phyloP scores from a whole-genome alignment of 768 basidiomycete species.

The Termitomyces sp. region DNA sequence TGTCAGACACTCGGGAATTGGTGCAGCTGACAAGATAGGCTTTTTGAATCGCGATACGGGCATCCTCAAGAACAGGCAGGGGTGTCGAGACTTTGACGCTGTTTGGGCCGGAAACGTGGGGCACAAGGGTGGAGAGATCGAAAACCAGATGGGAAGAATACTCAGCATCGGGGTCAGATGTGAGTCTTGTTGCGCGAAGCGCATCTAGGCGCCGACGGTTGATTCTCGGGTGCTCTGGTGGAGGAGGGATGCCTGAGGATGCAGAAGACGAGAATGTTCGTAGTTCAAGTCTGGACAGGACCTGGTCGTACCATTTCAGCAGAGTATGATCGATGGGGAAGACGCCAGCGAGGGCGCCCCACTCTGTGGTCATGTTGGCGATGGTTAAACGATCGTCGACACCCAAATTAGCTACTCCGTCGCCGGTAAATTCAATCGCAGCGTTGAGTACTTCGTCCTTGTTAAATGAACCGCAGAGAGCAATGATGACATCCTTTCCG shows the following conservation, averaged over 20 bases:
- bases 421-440: constrained; percentile 93
- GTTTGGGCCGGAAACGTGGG: constrained; percentile 96
- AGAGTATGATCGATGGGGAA: constrained; percentile 89
- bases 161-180: constrained; percentile 70
- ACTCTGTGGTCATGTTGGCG: constrained; percentile 99
- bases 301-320: constrained; percentile 79
- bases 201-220: constrained; percentile 66
- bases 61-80: constrained; percentile 72
- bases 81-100: constrained; percentile 97
- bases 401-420: constrained; percentile 69
- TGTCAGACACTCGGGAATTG: constrained; percentile 93
- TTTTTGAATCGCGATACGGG: constrained; percentile 83
- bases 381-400: constrained; percentile 96
- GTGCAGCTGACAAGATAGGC: constrained; percentile 99
- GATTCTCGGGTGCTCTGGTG: constrained; percentile 81
- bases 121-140: constrained; percentile 90
- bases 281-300: constrained; percentile 67
- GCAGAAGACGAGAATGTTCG: constrained; percentile 61
- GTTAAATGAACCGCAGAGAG: constrained; percentile 93
- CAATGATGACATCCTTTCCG: constrained; percentile 97
- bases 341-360: constrained; percentile 95
- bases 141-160: constrained; percentile 89
- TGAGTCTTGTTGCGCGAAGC: constrained; percentile 46
- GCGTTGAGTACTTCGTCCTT: constrained; percentile 95
- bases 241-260: constrained; percentile 53